Conservation (phyloP, 2,329 filamentous ascomycete genomes). For the Fusarium sp. region DNA sequence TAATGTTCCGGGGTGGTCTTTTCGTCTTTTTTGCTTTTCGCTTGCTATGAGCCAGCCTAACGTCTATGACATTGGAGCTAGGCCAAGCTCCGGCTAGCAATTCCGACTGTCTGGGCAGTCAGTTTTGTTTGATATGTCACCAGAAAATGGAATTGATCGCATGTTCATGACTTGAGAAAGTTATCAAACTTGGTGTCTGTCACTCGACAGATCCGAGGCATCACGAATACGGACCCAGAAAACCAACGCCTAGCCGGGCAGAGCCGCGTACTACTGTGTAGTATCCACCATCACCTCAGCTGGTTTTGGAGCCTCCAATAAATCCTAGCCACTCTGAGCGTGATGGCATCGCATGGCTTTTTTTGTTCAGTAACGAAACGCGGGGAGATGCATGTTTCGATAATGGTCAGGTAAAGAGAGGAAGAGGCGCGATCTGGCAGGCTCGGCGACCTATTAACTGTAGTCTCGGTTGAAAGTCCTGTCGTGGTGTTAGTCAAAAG, state of each 20-base stretch:
- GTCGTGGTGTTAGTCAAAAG: background rate
- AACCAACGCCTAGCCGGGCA: conserved; percentile 3
- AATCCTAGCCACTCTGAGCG: background rate
- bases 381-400: background rate
- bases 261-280: conserved; percentile 8
- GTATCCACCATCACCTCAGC: background rate
- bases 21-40: background rate
- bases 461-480: background rate
- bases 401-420: background rate
- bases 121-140: conserved; percentile 8
- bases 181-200: background rate
- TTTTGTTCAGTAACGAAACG: background rate
- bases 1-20: background rate
- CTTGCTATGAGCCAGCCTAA: background rate
- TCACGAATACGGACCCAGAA: background rate
- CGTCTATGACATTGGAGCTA: background rate
- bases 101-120: conserved; percentile 29
- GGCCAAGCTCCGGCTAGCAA: conserved; percentile 24
- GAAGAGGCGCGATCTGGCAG: background rate
- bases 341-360: background rate
- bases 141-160: conserved; percentile 12
- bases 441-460: background rate
- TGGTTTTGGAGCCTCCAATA: conserved; percentile 2
- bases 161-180: conserved; percentile 2
- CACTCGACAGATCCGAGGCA: background rate